Evolutionary conservation across 2,329 filamentous ascomycete species (phyloP).

Genomic region (Aspergillus floridensis): DNA sequence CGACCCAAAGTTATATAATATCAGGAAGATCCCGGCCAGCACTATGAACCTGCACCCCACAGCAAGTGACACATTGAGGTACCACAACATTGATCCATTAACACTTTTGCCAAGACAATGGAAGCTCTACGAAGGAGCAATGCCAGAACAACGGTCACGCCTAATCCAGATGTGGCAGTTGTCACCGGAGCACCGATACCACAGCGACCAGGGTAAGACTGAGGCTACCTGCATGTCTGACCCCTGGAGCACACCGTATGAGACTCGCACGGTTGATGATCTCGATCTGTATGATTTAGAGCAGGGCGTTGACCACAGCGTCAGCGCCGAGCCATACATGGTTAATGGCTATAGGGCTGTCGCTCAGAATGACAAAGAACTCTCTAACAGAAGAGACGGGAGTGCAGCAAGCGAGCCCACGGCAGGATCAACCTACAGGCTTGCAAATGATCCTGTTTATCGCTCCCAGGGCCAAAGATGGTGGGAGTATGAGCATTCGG

Average conservation of each 20-base stretch:
- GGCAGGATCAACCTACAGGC: slow-evolving; percentile 33
- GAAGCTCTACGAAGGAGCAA: slow-evolving; percentile 73
- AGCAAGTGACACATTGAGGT: slow-evolving; percentile 54
- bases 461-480: slow-evolving; percentile 32
- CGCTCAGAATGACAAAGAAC: slow-evolving; percentile 62
- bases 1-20: slow-evolving; percentile 63
- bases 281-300: slow-evolving; percentile 47
- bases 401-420: slow-evolving; percentile 24
- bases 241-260: not conserved
- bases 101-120: slow-evolving; percentile 72
- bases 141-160: slow-evolving; percentile 67
- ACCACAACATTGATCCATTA: slow-evolving; percentile 58
- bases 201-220: not conserved
- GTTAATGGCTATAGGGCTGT: slow-evolving; percentile 72
- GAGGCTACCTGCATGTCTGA: not conserved
- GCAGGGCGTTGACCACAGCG: slow-evolving; percentile 15
- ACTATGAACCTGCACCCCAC: slow-evolving; percentile 25
- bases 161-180: slow-evolving; percentile 84
- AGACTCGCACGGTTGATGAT: not conserved
- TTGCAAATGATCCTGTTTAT: slow-evolving; percentile 43
- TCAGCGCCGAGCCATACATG: slow-evolving; percentile 76
- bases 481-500: slow-evolving; percentile 36
- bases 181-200: slow-evolving; percentile 51
- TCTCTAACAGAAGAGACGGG: slow-evolving; percentile 15
- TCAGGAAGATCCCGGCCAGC: slow-evolving; percentile 68